A percentile compares a stretch with the other conserved stretches of the same genome.
These are phyloP conservation scores for Gracilaria domingensis DNA, from an alignment of 23 red algal genomes.

Conservation along the genomic window DNA sequence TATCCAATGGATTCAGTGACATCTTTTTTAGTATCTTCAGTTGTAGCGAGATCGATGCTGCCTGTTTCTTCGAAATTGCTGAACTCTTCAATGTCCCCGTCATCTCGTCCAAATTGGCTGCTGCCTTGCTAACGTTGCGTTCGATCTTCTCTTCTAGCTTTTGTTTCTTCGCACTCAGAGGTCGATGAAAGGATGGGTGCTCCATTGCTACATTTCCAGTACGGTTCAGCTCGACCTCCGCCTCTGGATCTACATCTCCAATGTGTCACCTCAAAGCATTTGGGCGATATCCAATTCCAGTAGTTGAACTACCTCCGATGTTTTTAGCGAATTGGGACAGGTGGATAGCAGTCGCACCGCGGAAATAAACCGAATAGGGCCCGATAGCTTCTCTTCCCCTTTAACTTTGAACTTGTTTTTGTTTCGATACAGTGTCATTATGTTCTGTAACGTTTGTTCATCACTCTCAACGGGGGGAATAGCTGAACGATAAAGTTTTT, in stretches of 20 bases:
- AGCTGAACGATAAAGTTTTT: constrained; percentile 25
- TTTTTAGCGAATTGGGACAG: constrained; percentile 1
- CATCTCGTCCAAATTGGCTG: neutral
- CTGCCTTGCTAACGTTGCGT: neutral
- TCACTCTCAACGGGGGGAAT: constrained; percentile 39
- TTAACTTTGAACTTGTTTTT: constrained; percentile 11
- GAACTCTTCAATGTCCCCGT: neutral
- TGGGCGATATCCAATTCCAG: neutral
- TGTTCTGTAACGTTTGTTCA: constrained; percentile 25
- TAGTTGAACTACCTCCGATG: neutral
- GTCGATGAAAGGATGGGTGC: neutral
- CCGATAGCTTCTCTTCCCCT: neutral
- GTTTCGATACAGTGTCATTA: constrained; percentile 18
- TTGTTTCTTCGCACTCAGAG: neutral
- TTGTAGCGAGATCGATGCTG: neutral
- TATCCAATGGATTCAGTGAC: neutral
- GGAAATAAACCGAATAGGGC: neutral
- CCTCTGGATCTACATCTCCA: neutral
- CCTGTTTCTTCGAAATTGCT: neutral
- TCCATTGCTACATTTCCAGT: neutral
- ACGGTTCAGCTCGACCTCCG: neutral
- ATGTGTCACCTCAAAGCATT: neutral
- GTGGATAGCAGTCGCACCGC: constrained; percentile 6
- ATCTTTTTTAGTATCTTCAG: neutral
- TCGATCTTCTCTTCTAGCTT: neutral